Evolutionary conservation across 306 rosid genomes (phyloP).

Genomic region (Bauhinia variegata): DNA sequence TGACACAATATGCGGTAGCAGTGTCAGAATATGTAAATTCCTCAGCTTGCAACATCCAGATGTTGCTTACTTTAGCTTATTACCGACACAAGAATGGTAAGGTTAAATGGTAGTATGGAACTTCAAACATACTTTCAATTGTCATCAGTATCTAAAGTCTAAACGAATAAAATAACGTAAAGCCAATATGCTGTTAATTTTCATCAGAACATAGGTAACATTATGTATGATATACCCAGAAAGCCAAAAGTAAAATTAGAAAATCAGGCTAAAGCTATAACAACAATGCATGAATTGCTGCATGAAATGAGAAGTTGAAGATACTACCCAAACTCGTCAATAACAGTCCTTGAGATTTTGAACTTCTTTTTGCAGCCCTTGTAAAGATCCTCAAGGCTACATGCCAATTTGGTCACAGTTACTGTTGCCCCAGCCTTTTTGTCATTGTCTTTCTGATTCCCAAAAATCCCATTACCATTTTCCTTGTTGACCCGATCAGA

Average conservation of each 20-base stretch:
- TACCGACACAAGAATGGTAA: background rate
- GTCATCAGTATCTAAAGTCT: no score
- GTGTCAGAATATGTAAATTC: background rate
- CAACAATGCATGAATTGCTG: constrained; percentile 2
- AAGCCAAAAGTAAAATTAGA: no score
- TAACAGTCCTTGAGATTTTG: constrained; percentile 58
- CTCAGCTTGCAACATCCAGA: background rate
- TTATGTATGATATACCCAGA: no score
- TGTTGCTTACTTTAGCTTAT: background rate
- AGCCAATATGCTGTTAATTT: no score
- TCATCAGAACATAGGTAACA: no score
- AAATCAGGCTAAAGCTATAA: no score
- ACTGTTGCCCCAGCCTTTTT: background rate
- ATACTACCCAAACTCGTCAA: constrained; percentile 64
- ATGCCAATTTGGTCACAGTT: constrained; percentile 53
- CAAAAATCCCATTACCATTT: constrained; percentile 16
- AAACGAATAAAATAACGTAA: no score
- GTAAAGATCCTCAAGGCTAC: constrained; percentile 79
- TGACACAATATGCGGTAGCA: background rate
- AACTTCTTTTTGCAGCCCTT: constrained; percentile 66
- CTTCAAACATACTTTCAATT: no score
- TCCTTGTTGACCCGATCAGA: constrained; percentile 33
- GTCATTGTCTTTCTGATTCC: constrained; percentile 14
- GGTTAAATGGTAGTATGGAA: no score
- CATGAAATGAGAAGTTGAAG: background rate